A percentile compares a stretch with the other conserved stretches of the same genome.
These are phyloP conservation scores for Escallonia rubra DNA, from an alignment of 129 eudicot genomes.

Conservation along the genomic window DNA sequence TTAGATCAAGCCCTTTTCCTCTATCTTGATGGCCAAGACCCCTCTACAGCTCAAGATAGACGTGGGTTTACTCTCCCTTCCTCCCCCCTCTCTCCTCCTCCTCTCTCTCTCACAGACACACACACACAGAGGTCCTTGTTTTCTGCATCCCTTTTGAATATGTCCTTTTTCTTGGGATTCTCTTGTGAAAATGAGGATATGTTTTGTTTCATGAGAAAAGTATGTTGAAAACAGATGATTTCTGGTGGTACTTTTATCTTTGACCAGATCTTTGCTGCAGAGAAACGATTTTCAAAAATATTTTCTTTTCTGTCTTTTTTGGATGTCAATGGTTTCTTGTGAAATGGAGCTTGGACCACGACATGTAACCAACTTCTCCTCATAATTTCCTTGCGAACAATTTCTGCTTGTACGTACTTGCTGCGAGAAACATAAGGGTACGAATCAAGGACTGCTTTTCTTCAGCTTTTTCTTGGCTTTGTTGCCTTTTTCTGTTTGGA, in stretches of 20 bases:
- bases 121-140: background rate
- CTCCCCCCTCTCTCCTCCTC: slow-evolving; percentile 10
- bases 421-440: background rate
- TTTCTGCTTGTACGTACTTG: slow-evolving; percentile 11
- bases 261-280: slow-evolving; percentile 71
- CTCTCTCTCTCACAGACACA: no score
- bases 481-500: slow-evolving; percentile 22
- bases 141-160: background rate
- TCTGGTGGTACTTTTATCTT: slow-evolving; percentile 49
- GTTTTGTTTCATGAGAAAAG: slow-evolving; percentile 43
- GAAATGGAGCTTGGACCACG: slow-evolving; percentile 19
- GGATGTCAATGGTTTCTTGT: slow-evolving; percentile 10
- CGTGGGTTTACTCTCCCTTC: slow-evolving; percentile 40
- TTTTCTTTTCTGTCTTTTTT: slow-evolving; percentile 9
- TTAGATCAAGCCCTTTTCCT: slow-evolving; percentile 85
- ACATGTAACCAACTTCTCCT: slow-evolving; percentile 30
- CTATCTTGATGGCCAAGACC: slow-evolving; percentile 82
- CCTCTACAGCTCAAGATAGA: slow-evolving; percentile 53
- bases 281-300: slow-evolving; percentile 20
- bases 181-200: slow-evolving; percentile 20
- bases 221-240: slow-evolving; percentile 33
- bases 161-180: slow-evolving; percentile 17
- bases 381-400: slow-evolving; percentile 13
- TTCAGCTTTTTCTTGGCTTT: slow-evolving; percentile 22
- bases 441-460: background rate